Conservation (phyloP, 495 filamentous ascomycete genomes). For the Talaromyces ruber region DNA sequence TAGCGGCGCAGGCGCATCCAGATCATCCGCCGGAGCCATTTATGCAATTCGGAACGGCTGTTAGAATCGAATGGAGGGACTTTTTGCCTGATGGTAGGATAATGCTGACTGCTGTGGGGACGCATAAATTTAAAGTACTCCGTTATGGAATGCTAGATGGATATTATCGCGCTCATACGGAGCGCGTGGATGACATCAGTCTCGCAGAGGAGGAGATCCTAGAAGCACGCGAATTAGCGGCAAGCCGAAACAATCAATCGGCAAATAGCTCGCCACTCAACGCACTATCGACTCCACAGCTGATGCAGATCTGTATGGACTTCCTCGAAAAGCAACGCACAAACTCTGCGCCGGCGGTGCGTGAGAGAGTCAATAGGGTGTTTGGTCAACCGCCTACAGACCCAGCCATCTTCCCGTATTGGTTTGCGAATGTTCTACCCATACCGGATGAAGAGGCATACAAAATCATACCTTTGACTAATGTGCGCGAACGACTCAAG, state of each 20-base stretch:
- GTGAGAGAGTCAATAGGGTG: constrained; percentile 56
- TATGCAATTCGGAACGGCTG: constrained; percentile 66
- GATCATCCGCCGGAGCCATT: constrained; percentile 31
- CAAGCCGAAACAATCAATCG: background rate
- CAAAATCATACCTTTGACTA: constrained; percentile 55
- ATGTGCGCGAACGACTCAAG: constrained; percentile 73
- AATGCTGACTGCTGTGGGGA: constrained; percentile 64
- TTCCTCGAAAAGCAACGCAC: constrained; percentile 61
- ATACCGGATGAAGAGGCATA: constrained; percentile 75
- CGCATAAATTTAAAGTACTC: constrained; percentile 65
- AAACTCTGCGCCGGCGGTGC: constrained; percentile 63
- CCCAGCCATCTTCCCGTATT: constrained; percentile 74
- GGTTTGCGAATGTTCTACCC: constrained; percentile 78
- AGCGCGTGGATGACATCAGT: constrained; percentile 72
- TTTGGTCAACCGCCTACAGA: constrained; percentile 73
- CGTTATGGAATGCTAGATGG: constrained; percentile 60
- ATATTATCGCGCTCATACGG: constrained; percentile 64
- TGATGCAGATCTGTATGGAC: constrained; percentile 53
- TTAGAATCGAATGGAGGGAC: constrained; percentile 64
- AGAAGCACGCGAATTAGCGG: constrained; percentile 53
- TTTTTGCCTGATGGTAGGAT: constrained; percentile 73
- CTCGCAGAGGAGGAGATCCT: constrained; percentile 69
- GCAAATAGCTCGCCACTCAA: constrained; percentile 33
- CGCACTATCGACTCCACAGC: constrained; percentile 56
- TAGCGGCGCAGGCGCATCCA: background rate